Evolutionary conservation across 345 rosid species (phyloP), one percentile per base, ranked within the genome.

Genomic region (Anacardium occidentale): DNA sequence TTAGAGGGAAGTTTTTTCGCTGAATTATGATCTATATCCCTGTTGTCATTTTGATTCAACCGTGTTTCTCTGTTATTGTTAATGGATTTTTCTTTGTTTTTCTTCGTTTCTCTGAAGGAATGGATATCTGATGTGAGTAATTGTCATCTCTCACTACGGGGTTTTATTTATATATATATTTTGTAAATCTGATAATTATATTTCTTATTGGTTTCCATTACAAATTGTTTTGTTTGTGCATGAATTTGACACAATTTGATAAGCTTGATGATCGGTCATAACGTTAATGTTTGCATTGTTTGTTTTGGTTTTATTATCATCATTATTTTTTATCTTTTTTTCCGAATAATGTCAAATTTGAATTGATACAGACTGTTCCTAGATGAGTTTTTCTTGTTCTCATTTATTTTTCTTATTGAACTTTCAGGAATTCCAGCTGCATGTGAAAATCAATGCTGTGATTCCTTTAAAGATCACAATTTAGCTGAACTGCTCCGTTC

Each of bases 1-100:
- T 64, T 20, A 56, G 76, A 65, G 76, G 58, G 58, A 65, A 73
- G 57, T 25, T 29, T 65, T 22, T 37, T 56, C 10, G 9, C 10
- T 47, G 56, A 55, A 26, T 56, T 37, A 44, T 14, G 64, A 64
- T 29, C 32, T 29, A 29, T 29, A 7, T 11, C 14, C 13, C 70
- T 44, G 13, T 47, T 45, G 45, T 10, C 42, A 55, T 56, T 55
- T 70, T 59, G 4, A 26, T 47, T 45, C 29, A 11, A 34, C 44
- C 48, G 14, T 6, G 37, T 29, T 18, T 64, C 64, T 29, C 58
- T 5, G 65, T 65, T 15, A 29, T 15, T 65, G 26, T 21, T 57
- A 12, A 73, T 24, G 62, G 7, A n/a, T 64, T 56, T 9, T 45
- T 73, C 44, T 56, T 65, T 26, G 3, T 5, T 64, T 64, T 13